These are phyloP conservation scores for Thielaviopsis euricoi DNA, from an alignment of 2,329 filamentous ascomycete species.

Conservation along the genomic window DNA sequence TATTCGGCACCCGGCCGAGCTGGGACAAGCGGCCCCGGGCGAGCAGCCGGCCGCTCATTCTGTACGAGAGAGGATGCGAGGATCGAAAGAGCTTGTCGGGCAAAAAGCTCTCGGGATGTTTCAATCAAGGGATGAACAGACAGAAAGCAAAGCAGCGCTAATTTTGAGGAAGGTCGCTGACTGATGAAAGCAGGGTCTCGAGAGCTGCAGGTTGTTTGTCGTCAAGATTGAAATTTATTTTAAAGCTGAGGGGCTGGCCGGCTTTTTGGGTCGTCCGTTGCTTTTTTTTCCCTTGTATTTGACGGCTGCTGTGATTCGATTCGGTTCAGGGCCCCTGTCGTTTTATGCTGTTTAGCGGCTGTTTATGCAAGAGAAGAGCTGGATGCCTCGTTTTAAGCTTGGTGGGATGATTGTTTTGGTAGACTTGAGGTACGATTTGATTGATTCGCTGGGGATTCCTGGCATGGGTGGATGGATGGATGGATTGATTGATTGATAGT, in stretches of 20 bases:
- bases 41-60: constrained; percentile 12
- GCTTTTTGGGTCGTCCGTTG: not conserved
- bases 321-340: not conserved
- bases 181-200: not conserved
- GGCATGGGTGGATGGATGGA: not conserved
- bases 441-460: not conserved
- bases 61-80: not conserved
- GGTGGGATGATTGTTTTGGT: not conserved
- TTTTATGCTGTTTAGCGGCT: not conserved
- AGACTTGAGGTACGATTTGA: not conserved
- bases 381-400: not conserved
- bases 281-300: not conserved
- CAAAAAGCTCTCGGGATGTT: not conserved
- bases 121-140: not conserved
- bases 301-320: not conserved
- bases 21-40: constrained; percentile 10
- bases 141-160: not conserved
- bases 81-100: not conserved
- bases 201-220: not conserved
- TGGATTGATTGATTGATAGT: too few species aligned
- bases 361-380: not conserved
- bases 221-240: not conserved
- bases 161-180: not conserved
- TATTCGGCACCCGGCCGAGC: constrained; percentile 9
- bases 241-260: not conserved